Conservation (phyloP, 352 stramenopile genomes). For the Phytophthora ramorum region DNA sequence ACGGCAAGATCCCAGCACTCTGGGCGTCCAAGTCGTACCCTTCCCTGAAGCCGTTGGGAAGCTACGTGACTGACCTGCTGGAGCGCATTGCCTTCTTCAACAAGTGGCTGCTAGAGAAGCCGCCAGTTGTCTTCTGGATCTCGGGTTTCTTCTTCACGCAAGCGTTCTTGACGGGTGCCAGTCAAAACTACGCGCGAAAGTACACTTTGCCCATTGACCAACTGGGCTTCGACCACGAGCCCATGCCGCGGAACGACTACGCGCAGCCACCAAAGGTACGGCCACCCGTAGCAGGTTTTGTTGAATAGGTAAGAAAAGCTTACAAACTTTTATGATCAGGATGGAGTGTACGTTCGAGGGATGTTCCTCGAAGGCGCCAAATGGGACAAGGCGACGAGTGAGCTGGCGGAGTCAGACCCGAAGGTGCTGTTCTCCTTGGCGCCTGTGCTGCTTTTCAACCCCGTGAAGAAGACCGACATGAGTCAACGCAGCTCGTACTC, state of each 20-base stretch:
- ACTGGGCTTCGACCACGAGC: conserved; percentile 82
- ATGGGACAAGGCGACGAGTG: conserved; percentile 79
- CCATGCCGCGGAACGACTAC: conserved; percentile 82
- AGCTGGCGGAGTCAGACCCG: conserved; percentile 82
- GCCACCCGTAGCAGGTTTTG: background rate
- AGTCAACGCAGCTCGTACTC: conserved; percentile 76
- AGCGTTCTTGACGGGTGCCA: conserved; percentile 94
- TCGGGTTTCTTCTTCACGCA: conserved; percentile 97
- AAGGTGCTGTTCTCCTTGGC: conserved; percentile 90
- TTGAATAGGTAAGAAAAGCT: background rate
- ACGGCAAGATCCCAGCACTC: conserved; percentile 91
- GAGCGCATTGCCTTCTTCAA: conserved; percentile 92
- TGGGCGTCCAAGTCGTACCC: conserved; percentile 94
- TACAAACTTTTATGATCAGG: conserved; percentile 36
- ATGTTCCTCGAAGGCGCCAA: conserved; percentile 91
- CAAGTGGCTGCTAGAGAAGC: conserved; percentile 90
- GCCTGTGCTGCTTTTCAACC: conserved; percentile 87
- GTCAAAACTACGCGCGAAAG: conserved; percentile 94
- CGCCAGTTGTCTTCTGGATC: conserved; percentile 94
- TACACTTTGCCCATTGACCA: conserved; percentile 94
- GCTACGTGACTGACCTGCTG: conserved; percentile 92
- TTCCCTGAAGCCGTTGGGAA: conserved; percentile 92
- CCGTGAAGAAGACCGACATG: conserved; percentile 83
- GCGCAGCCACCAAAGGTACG: conserved; percentile 69
- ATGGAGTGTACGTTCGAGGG: conserved; percentile 89